Percentiles rank a stretch among this genome's conserved stretches.
These are phyloP conservation scores for Plantago major DNA, from an alignment of 257 asterid species.

Conservation along the genomic window DNA sequence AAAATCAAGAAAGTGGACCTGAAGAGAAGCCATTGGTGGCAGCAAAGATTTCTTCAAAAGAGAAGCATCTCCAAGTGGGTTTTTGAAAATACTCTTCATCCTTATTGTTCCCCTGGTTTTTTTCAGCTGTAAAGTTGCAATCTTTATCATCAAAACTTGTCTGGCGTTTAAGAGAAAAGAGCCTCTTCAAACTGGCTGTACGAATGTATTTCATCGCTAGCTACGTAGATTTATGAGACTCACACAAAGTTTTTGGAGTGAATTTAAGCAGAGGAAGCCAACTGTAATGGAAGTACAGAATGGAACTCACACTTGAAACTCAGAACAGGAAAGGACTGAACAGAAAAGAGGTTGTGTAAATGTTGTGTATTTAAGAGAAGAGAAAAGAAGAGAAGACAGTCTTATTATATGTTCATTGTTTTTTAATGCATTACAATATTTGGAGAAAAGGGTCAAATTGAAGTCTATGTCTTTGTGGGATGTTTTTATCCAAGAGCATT, in stretches of 20 bases:
- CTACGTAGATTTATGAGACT: not conserved
- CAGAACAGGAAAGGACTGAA: constrained; percentile 21
- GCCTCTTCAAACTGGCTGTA: constrained; percentile 63
- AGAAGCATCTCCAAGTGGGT: constrained; percentile 91
- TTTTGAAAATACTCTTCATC: constrained; percentile 26
- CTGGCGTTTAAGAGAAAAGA: constrained; percentile 62
- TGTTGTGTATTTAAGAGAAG: not conserved
- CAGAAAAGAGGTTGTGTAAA: constrained; percentile 13
- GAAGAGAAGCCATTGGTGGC: constrained; percentile 76
- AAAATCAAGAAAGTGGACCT: constrained; percentile 35
- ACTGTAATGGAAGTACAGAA: constrained; percentile 29
- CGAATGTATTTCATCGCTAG: constrained; percentile 75
- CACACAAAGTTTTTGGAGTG: not conserved
- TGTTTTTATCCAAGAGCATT: not conserved
- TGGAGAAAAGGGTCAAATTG: constrained; percentile 29
- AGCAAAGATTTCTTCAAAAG: constrained; percentile 55
- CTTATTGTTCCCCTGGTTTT: constrained; percentile 15
- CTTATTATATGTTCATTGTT: constrained; percentile 4
- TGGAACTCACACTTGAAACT: constrained; percentile 17
- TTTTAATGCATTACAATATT: not conserved
- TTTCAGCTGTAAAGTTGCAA: constrained; percentile 19
- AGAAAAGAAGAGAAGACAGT: not conserved
- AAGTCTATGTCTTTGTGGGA: constrained; percentile 20
- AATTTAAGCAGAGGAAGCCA: constrained; percentile 16
- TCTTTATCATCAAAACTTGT: constrained; percentile 37